Base-by-base conservation (phyloP, 2,329 filamentous ascomycete species). In the Raffaelea ambrosiae region DNA sequence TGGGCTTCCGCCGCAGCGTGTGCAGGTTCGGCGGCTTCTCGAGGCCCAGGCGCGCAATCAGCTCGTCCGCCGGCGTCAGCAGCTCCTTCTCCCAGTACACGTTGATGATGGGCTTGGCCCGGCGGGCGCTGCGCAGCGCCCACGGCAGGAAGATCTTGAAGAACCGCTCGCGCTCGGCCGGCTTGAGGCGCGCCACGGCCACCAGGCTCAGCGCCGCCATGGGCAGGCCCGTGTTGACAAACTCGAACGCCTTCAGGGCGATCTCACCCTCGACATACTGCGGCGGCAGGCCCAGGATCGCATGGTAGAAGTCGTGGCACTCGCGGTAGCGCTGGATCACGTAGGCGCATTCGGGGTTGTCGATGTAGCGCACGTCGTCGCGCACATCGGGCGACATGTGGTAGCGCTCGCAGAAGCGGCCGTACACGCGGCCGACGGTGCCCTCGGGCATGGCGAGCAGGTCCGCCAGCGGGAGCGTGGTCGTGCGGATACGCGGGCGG, bases 281-380 rank as follows among this genome's bases (percentile, higher is more conserved):
- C 0, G 93, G 93, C 0, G 93, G 93, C 43, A 98, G 68, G 0
- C 91, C 91, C 1, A 90, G 95, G 46, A 98, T 73, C 0, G 93
- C 91, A 65, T 98, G 93, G 69, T 94, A 96, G 67, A 98, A 96
- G 64, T 98, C 93, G 65, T 98, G 93, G 56, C 86, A 95, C 67
- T 98, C 93, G 53, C 93, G 83, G 66, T 98, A 98, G 47, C 93
- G 81, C 71, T 97, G 93, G 86, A 98, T 94, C 18, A 97, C 93
- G 69, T 97, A 98, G 33, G 93, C 93, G 63, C 90, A 95, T 67
- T 98, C 93, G 57, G 86, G 83, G 61, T 97, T 84, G 65, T 97
- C 90, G 53, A 98, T 89, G 69, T 95, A 97, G 46, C 86, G 81
- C 38, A 98, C 93, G 2, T 66, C 64, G 38, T 84, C 73, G 41